phyloP scores from a whole-genome alignment of 768 basidiomycete genomes.

The Baorangia bicolor region DNA sequence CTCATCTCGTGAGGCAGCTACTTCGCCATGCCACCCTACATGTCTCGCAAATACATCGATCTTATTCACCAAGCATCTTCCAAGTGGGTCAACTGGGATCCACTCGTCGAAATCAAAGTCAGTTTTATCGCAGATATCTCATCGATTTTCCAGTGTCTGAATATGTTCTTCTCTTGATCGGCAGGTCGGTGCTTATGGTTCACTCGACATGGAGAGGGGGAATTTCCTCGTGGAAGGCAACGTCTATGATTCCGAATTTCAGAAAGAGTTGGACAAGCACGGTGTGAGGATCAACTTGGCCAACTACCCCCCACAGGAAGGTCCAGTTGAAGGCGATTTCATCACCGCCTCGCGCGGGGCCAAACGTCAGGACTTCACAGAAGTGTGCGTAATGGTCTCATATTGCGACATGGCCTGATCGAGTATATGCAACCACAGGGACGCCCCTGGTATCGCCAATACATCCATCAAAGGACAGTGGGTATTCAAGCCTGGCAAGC shows the following conservation, averaged over 20 bases:
- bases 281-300: conserved; percentile 12
- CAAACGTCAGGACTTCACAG: conserved; percentile 7
- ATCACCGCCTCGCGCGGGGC: conserved; percentile 23
- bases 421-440: background rate
- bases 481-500: conserved; percentile 27
- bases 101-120: conserved; percentile 27
- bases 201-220: conserved; percentile 31
- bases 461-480: conserved; percentile 33
- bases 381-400: conserved; percentile 15
- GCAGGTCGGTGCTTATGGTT: conserved; percentile 39
- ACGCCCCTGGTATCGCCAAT: conserved; percentile 18
- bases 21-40: conserved; percentile 6
- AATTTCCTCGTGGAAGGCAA: conserved; percentile 34
- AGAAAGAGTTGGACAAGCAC: conserved; percentile 16
- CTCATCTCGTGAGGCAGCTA: background rate
- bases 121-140: background rate
- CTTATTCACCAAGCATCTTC: conserved; percentile 31
- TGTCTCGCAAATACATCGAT: conserved; percentile 36
- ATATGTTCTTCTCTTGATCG: background rate
- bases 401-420: background rate
- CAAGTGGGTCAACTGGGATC: conserved; percentile 41
- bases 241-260: conserved; percentile 30
- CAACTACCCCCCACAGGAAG: conserved; percentile 15
- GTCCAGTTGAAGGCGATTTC: conserved; percentile 22
- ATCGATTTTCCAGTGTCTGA: background rate